phyloP scores from a whole-genome alignment of 192 early-diverging fungal species.

The Fimicolochytrium jonesii region DNA sequence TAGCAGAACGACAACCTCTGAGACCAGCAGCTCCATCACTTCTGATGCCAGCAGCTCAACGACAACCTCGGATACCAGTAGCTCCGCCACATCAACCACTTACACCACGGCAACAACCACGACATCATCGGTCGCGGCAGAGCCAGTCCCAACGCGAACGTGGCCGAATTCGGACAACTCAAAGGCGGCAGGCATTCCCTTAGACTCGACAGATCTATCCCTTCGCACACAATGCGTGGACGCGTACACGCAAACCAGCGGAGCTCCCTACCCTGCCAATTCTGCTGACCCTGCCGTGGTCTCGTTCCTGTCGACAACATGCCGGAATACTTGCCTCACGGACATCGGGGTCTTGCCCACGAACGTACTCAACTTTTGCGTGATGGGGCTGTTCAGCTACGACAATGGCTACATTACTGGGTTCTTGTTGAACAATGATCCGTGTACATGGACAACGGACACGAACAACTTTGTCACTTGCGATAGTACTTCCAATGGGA shows the following conservation, averaged over 20 bases:
- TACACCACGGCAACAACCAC: background rate
- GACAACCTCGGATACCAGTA: no score
- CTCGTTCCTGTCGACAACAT: background rate
- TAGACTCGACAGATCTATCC: slow-evolving; percentile 5
- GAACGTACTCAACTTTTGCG: slow-evolving; percentile 5
- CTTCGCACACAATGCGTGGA: background rate
- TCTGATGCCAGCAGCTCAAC: no score
- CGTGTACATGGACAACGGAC: background rate
- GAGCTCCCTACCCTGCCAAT: background rate
- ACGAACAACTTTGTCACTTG: background rate
- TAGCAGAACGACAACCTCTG: no score
- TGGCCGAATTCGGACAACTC: background rate
- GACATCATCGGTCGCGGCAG: background rate
- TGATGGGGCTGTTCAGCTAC: slow-evolving; percentile 1
- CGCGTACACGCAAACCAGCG: background rate
- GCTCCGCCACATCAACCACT: no score
- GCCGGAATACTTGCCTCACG: background rate
- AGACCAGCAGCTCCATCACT: no score
- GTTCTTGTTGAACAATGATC: background rate
- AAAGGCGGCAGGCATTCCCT: background rate
- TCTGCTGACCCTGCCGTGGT: background rate
- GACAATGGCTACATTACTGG: background rate
- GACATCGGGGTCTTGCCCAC: slow-evolving; percentile 10
- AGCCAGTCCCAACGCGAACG: slow-evolving; percentile 2
- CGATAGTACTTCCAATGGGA: background rate